Conservation (phyloP, 2,329 filamentous ascomycete species). For the Plectosphaerella cucumerina region DNA sequence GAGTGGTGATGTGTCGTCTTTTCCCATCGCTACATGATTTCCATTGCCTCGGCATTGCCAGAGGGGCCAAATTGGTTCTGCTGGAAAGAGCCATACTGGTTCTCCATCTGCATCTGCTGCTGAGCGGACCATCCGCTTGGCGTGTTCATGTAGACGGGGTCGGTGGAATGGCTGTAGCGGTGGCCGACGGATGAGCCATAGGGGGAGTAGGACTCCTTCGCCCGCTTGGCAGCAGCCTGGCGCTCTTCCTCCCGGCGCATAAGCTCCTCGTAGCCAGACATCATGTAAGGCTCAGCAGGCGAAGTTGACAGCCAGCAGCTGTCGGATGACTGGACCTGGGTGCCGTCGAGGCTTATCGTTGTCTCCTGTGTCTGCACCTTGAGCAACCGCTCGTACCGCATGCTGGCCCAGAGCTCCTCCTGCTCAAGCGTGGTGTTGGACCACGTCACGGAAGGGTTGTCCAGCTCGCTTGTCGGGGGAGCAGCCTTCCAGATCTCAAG, state of each 20-base stretch:
- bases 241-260: conserved; percentile 59
- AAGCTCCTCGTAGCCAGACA: conserved; percentile 71
- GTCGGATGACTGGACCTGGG: conserved; percentile 45
- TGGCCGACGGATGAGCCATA: conserved; percentile 33
- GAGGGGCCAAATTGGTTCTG: conserved; percentile 43
- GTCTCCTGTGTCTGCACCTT: conserved; percentile 31
- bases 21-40: conserved; percentile 29
- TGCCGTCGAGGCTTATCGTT: conserved; percentile 51
- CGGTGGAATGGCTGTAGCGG: conserved; percentile 40
- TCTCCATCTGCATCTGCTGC: conserved; percentile 57
- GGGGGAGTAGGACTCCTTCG: conserved; percentile 39
- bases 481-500: conserved; percentile 84
- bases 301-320: conserved; percentile 45
- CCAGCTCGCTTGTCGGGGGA: conserved; percentile 57
- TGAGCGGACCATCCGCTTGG: conserved; percentile 18
- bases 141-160: conserved; percentile 61
- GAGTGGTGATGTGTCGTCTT: too few relatives aligned
- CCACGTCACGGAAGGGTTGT: conserved; percentile 51
- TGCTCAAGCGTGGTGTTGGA: conserved; percentile 50
- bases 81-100: conserved; percentile 62
- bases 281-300: conserved; percentile 78
- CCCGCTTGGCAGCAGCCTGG: conserved; percentile 4
- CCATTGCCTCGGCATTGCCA: conserved; percentile 45
- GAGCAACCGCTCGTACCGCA: conserved; percentile 52
- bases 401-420: conserved; percentile 53